These are phyloP conservation scores for Stereocaulon alpinum DNA, from an alignment of 495 filamentous ascomycete species.

Conservation along the genomic window DNA sequence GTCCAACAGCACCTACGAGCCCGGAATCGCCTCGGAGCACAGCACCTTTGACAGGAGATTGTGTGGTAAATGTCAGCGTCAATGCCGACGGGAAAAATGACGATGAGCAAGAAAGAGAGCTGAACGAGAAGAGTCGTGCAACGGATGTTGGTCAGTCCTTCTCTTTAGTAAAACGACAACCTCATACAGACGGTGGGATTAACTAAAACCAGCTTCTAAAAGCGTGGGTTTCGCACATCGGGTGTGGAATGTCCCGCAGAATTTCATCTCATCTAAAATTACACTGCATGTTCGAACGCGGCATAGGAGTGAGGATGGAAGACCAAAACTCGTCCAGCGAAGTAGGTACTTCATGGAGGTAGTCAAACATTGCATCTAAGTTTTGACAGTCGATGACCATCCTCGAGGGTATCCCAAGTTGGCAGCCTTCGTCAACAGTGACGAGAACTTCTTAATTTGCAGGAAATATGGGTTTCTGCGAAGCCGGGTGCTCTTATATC, in stretches of 20 bases:
- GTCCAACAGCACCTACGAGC: slow-evolving; percentile 10
- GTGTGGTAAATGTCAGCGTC: neutral
- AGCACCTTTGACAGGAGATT: neutral
- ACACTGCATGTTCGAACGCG: neutral
- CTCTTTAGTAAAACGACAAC: neutral
- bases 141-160: neutral
- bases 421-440: slow-evolving; percentile 28
- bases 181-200: no score
- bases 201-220: no score
- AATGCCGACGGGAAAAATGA: neutral
- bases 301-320: slow-evolving; percentile 15
- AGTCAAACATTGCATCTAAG: neutral
- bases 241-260: neutral
- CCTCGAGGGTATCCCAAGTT: slow-evolving; percentile 30
- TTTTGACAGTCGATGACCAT: slow-evolving; percentile 27
- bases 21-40: neutral
- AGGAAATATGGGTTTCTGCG: slow-evolving; percentile 31
- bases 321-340: slow-evolving; percentile 15
- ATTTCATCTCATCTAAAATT: neutral
- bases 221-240: no score
- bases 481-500: slow-evolving; percentile 29
- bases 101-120: neutral
- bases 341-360: slow-evolving; percentile 2
- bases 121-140: slow-evolving; percentile 1
- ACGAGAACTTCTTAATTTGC: slow-evolving; percentile 29